Evolutionary conservation across 805 yeast genomes (phyloP).

Genomic region (Yarrowia porcina): DNA sequence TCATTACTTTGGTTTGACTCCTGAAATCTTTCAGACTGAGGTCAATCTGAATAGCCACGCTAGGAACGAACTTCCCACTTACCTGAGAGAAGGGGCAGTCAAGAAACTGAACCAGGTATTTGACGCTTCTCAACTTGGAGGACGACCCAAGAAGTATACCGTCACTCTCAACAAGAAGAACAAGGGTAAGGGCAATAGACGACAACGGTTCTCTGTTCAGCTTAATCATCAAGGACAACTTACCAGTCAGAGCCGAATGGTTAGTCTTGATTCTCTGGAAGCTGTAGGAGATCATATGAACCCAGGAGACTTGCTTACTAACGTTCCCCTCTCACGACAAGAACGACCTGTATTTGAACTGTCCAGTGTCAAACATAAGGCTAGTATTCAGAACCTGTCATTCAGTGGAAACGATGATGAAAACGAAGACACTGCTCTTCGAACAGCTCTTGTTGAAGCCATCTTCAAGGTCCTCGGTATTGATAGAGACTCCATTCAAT

Average conservation of each 20-base stretch:
- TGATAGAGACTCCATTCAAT: conserved; percentile 36
- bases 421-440: conserved; percentile 62
- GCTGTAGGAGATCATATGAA: conserved; percentile 45
- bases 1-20: conserved; percentile 77
- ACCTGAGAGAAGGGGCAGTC: conserved; percentile 34
- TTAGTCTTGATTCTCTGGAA: conserved; percentile 30
- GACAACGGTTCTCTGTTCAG: conserved; percentile 24
- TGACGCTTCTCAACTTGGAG: conserved; percentile 16
- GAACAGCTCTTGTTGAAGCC: conserved; percentile 66
- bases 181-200: conserved; percentile 20
- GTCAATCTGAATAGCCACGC: conserved; percentile 53
- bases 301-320: conserved; percentile 83
- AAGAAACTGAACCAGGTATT: conserved; percentile 28
- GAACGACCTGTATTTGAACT: conserved; percentile 19
- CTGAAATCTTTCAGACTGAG: conserved; percentile 78
- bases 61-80: conserved; percentile 55
- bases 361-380: neutral
- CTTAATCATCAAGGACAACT: conserved; percentile 3
- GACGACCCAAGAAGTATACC: conserved; percentile 15
- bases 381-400: neutral
- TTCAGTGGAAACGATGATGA: conserved; percentile 49
- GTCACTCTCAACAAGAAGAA: conserved; percentile 20
- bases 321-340: conserved; percentile 53
- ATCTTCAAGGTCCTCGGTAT: conserved; percentile 69
- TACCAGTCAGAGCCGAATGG: neutral